These are phyloP conservation scores for Fusarium sp. DNA, from an alignment of 2,329 filamentous ascomycete species.

Conservation along the genomic window DNA sequence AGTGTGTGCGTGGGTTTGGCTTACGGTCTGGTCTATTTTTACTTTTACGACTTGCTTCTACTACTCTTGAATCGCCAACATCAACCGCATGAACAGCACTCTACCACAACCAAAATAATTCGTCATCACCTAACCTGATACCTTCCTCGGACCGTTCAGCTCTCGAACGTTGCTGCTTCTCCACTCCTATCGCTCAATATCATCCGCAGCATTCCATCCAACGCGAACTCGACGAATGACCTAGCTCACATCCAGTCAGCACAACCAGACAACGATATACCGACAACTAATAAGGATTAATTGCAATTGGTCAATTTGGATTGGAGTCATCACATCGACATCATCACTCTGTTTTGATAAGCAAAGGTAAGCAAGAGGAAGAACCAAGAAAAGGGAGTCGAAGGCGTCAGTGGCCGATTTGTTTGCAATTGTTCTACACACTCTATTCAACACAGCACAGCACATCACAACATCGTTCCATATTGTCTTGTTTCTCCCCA, in stretches of 20 bases:
- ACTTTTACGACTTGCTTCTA: slow-evolving; percentile 1
- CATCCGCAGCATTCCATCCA: slow-evolving; percentile 26
- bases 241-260: slow-evolving; percentile 13
- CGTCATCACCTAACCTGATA: slow-evolving; percentile 7
- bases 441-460: background rate
- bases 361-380: slow-evolving; percentile 25
- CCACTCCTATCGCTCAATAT: slow-evolving; percentile 7
- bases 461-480: slow-evolving; percentile 5
- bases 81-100: background rate
- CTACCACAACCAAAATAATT: slow-evolving; percentile 4
- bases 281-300: slow-evolving; percentile 3
- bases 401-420: slow-evolving; percentile 13
- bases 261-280: slow-evolving; percentile 24
- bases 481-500: slow-evolving; percentile 10
- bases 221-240: slow-evolving; percentile 16
- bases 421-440: slow-evolving; percentile 11
- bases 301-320: slow-evolving; percentile 1
- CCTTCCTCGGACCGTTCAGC: slow-evolving; percentile 3
- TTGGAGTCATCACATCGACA: background rate
- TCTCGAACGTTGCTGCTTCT: slow-evolving; percentile 7
- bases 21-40: slow-evolving; percentile 6
- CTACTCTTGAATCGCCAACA: slow-evolving; percentile 10
- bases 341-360: background rate
- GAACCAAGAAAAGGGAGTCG: slow-evolving; percentile 2
- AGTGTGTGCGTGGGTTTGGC: slow-evolving; percentile 17